Evolutionary conservation across 192 early-diverging fungal genomes (phyloP).

Genomic region (Gigaspora rosea): DNA sequence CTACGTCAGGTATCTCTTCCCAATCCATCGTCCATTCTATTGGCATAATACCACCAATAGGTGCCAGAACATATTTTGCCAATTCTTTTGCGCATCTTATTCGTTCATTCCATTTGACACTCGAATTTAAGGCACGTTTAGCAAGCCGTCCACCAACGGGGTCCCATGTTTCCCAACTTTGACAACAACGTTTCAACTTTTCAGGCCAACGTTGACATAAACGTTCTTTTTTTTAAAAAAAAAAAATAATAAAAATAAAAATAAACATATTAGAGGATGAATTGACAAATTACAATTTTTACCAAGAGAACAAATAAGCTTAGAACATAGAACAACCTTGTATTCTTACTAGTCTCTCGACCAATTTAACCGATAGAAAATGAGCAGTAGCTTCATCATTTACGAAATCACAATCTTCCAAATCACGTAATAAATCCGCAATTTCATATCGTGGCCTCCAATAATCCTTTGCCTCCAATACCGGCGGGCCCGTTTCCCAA

Average conservation of each 20-base stretch:
- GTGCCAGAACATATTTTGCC: constrained; percentile 26
- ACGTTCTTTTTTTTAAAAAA: not conserved
- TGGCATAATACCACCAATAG: constrained; percentile 27
- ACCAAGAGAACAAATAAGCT: too few relatives aligned
- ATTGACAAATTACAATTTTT: too few relatives aligned
- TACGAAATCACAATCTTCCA: constrained; percentile 8
- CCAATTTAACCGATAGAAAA: constrained; percentile 18
- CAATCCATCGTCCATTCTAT: constrained; percentile 26
- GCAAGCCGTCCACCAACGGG: constrained; percentile 7
- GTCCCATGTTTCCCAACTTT: constrained; percentile 28
- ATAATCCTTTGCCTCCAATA: constrained; percentile 5
- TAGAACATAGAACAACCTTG: not conserved
- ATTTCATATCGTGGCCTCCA: constrained; percentile 21
- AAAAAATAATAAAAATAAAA: too few relatives aligned
- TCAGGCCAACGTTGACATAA: constrained; percentile 14
- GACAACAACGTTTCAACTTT: constrained; percentile 25
- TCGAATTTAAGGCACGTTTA: constrained; percentile 12
- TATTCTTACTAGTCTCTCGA: constrained; percentile 8
- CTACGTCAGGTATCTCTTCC: constrained; percentile 21
- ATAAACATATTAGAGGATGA: too few relatives aligned
- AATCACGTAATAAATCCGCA: constrained; percentile 23
- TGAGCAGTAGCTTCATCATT: constrained; percentile 18
- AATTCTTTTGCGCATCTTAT: constrained; percentile 21
- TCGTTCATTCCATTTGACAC: constrained; percentile 20
- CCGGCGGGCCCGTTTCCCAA: constrained; percentile 14